Evolutionary conservation across 2,329 filamentous ascomycete genomes (phyloP).

Genomic region (Phaeosphaeriaceae sp.): DNA sequence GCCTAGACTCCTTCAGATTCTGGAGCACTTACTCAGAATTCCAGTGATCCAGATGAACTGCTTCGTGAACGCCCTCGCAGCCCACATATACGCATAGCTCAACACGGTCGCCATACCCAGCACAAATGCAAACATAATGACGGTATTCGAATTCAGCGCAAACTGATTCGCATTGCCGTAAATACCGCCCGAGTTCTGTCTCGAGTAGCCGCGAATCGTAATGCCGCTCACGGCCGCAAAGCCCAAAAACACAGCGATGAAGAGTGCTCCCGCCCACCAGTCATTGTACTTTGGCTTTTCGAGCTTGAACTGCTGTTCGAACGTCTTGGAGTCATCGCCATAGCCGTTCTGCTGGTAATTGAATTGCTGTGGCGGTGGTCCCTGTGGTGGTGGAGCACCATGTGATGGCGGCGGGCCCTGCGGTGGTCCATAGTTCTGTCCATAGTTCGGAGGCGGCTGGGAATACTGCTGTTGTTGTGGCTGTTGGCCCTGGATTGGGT

Average conservation of each 20-base stretch:
- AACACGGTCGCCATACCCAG: constrained; percentile 76
- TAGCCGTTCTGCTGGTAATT: constrained; percentile 36
- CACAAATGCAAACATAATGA: constrained; percentile 83
- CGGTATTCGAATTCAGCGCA: constrained; percentile 79
- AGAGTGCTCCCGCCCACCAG: constrained; percentile 83
- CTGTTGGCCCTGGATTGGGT: constrained; percentile 20
- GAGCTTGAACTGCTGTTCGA: constrained; percentile 83
- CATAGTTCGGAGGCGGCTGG: constrained; percentile 41
- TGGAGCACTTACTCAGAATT: constrained; percentile 22
- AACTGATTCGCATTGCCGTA: constrained; percentile 72
- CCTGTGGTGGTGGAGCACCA: constrained; percentile 31
- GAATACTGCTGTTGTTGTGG: constrained; percentile 31
- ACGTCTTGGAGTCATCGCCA: constrained; percentile 58
- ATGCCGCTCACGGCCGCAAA: constrained; percentile 80
- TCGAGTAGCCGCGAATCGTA: constrained; percentile 73
- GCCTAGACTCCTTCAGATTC: background rate
- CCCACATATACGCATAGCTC: constrained; percentile 77
- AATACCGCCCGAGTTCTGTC: constrained; percentile 67
- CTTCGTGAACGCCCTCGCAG: constrained; percentile 81
- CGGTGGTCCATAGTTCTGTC: constrained; percentile 38
- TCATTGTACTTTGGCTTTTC: constrained; percentile 89
- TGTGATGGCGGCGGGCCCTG: constrained; percentile 30
- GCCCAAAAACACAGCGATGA: constrained; percentile 74
- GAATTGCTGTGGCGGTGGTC: constrained; percentile 28
- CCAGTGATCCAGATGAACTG: constrained; percentile 87